Percentiles rank a stretch among this genome's conserved stretches.
phyloP scores from a whole-genome alignment of 1,139 yeast genomes.

The Blastobotrys buckinghamii region DNA sequence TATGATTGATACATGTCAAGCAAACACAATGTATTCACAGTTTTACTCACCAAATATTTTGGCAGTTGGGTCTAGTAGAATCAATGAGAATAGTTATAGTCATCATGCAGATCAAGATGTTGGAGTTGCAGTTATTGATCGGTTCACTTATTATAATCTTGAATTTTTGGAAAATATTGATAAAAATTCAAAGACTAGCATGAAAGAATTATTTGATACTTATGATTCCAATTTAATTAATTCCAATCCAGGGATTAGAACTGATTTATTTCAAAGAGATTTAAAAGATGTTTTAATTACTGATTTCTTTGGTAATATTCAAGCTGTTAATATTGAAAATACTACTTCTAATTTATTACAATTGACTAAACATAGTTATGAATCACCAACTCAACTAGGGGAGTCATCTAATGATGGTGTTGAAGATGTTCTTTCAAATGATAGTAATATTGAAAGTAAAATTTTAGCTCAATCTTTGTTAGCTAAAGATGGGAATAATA shows the following conservation, averaged over 20 bases:
- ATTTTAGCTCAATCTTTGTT: neutral
- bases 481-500: neutral
- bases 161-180: conserved; percentile 77
- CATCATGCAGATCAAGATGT: conserved; percentile 94
- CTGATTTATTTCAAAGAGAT: conserved; percentile 68
- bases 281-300: conserved; percentile 70
- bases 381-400: too few relatives aligned
- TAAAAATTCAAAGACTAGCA: conserved; percentile 65
- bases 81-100: conserved; percentile 89
- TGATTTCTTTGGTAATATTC: conserved; percentile 93
- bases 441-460: neutral
- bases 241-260: conserved; percentile 85
- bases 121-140: conserved; percentile 96
- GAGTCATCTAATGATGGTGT: neutral
- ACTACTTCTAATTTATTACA: conserved; percentile 24
- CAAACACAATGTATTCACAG: conserved; percentile 93
- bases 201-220: conserved; percentile 76
- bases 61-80: conserved; percentile 87
- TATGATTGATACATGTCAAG: conserved; percentile 98
- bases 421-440: neutral
- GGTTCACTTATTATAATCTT: conserved; percentile 88
- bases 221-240: conserved; percentile 83
- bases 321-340: conserved; percentile 65
- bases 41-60: conserved; percentile 89
- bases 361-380: conserved; percentile 11